Base-by-base conservation (phyloP, 2,329 filamentous ascomycete species). In the Fusarium nanum region DNA sequence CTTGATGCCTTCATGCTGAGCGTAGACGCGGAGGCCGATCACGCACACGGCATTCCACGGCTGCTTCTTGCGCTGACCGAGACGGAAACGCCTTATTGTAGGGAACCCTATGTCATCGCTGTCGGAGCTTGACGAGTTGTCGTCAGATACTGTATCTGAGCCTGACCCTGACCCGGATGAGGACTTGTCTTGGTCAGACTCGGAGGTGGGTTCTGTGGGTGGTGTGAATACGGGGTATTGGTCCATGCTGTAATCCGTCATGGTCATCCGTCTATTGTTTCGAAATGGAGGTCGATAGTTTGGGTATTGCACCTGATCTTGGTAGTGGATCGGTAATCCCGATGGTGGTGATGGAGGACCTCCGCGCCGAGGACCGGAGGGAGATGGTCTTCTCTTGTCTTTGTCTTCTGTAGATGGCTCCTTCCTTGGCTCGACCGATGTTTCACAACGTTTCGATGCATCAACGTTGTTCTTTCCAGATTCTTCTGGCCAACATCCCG, bases 11-110 rank as follows among this genome's bases (percentile, higher is more conserved):
- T 76, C 60, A 28, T 82, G 80, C 54, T 75, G 75, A 11, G 81
- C 76, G 57, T 82, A 83, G 12, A 82, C 80, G 10, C 80, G 72
- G 14, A 83, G 73, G 11, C 80, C 80, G 41, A 82, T 70, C 12
- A 83, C 81, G 53, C 79, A 81, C 25, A 82, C 80, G n/a, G 81
- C 78, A 42, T 83, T 82, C 81, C 81, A 83, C 2, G 78, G 78
- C 12, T 74, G 64, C 9, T 75, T 73, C 42, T 76, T 71, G 23
- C 42, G 64, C 34, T 48, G 28, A 13, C 48, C 50, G 13, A 50
- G 13, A 27, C 34, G 27, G 6, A 42, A 20, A 14, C 45, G 32
- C 18, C 34, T 37, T 12, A n/a, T 4, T 16, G 52, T 14, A 34
- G 48, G 49, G 9, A 45, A 55, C 1, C 56, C 30, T 10, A 60